Conservation (phyloP, 768 basidiomycete species). For the Suillus variegatus region DNA sequence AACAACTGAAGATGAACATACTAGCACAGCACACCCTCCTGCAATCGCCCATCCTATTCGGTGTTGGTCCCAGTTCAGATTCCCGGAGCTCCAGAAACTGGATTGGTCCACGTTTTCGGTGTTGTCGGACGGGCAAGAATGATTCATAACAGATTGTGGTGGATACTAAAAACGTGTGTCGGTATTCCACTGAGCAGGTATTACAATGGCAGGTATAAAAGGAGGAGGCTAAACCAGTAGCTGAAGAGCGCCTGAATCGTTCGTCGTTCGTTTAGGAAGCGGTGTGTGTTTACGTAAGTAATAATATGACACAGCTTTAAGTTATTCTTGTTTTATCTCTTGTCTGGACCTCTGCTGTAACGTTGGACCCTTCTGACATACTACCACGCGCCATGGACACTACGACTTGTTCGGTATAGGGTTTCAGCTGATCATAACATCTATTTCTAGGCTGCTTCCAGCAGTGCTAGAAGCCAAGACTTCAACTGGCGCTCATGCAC, state of each 20-base stretch:
- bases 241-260: background rate
- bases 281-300: background rate
- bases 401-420: background rate
- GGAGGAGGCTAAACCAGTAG: background rate
- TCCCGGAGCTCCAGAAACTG: slow-evolving; percentile 58
- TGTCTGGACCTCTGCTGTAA: background rate
- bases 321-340: background rate
- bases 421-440: background rate
- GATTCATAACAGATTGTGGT: slow-evolving; percentile 18
- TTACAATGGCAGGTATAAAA: slow-evolving; percentile 2
- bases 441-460: background rate
- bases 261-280: background rate
- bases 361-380: background rate
- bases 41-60: slow-evolving; percentile 76
- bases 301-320: background rate
- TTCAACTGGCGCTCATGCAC: background rate
- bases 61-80: slow-evolving; percentile 60
- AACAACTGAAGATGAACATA: slow-evolving; percentile 35
- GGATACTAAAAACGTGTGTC: background rate
- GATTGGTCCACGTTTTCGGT: slow-evolving; percentile 53
- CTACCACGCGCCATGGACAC: background rate
- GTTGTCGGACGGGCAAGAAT: slow-evolving; percentile 54
- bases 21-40: slow-evolving; percentile 58
- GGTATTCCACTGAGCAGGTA: background rate
- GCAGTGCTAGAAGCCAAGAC: background rate